phyloP scores from a whole-genome alignment of 495 filamentous ascomycete species.

The Trichocladium antarcticum region DNA sequence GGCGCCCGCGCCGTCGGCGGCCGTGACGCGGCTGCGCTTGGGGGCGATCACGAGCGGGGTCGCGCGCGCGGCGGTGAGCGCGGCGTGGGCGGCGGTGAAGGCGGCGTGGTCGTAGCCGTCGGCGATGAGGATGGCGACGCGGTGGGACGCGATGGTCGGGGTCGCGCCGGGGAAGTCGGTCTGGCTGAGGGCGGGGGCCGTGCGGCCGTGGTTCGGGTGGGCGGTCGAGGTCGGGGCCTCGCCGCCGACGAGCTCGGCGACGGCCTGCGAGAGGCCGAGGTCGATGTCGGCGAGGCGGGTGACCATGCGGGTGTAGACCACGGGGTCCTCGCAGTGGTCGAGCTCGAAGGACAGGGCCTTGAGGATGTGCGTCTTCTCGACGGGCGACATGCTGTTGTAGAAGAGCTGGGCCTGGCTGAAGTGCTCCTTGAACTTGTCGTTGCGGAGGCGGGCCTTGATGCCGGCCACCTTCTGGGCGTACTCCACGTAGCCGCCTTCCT shows the following conservation, averaged over 20 bases:
- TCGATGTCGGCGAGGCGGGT: conserved; percentile 63
- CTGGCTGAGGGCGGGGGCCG: conserved; percentile 55
- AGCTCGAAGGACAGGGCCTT: conserved; percentile 73
- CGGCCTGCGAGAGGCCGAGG: conserved; percentile 54
- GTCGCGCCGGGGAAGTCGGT: conserved; percentile 49
- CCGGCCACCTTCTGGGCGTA: conserved; percentile 56
- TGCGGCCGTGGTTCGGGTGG: conserved; percentile 54
- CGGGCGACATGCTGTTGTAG: conserved; percentile 65
- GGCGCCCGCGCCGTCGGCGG: conserved; percentile 46
- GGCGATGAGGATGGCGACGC: conserved; percentile 67
- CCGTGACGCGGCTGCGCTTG: conserved; percentile 47
- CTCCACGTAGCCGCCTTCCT: conserved; percentile 58
- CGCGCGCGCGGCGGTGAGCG: conserved; percentile 50
- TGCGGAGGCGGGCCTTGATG: conserved; percentile 57
- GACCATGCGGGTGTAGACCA: conserved; percentile 65
- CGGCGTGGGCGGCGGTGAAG: conserved; percentile 53
- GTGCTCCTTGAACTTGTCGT: conserved; percentile 74
- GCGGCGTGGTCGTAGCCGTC: conserved; percentile 66
- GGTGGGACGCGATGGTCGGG: conserved; percentile 59
- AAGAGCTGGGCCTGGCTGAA: conserved; percentile 60
- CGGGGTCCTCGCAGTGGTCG: conserved; percentile 76
- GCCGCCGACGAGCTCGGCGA: conserved; percentile 55
- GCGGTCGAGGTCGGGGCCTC: conserved; percentile 42
- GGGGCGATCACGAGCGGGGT: conserved; percentile 62
- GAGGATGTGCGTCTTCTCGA: conserved; percentile 61